Evolutionary conservation across 2,329 filamentous ascomycete genomes (phyloP), one percentile per base, ranked within the genome.

Genomic region (Calonectria crousiana): DNA sequence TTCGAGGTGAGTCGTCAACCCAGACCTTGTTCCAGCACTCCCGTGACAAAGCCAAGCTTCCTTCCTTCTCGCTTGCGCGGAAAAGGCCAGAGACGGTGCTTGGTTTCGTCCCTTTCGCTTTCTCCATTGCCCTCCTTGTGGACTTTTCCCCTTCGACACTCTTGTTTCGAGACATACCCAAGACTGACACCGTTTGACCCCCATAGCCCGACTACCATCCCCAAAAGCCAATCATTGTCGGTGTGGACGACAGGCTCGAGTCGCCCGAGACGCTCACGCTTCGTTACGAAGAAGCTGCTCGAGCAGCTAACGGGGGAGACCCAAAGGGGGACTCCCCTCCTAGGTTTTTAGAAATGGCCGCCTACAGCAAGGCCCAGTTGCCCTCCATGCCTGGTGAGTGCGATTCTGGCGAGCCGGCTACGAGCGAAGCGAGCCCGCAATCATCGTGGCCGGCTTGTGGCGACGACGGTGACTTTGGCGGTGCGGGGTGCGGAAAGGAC

Each of bases 361-460:
- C 85, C 85, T 93, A 93, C 86, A 96, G 95, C 89, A 98, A 97
- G 87, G 86, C 92, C 73, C 92, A 94, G 84, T 89, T 92, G 86
- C 89, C 93, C 85, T 93, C 93, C 84, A 91, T 96, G 88, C 94
- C 96, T 86, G 94, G 95, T 97, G 88, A 88, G 95, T 93, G 28
- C 56, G 18, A 36, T 53, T 28, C 67, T 13, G 28, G 44, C 18
- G 41, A 44, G 36, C 53, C 23, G 23, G 44, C 28, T 30, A 69
- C 28, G 36, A 41, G 56, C 34, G 23, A 26, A 41, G n/a, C 56
- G 13, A 38, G 26, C 14, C 13, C 56, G 34, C 56, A 62, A 41
- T 23, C 23, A 28, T 41, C 34, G 34, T 62, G 56, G 56, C 26
- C 56, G 6, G 9, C 14, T 10, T 20, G n/a, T n/a, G n/a, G n/a